Percentiles rank a stretch among this genome's conserved stretches.
These are phyloP conservation scores for Lepidium didymum DNA, from an alignment of 345 rosid genomes.

Conservation along the genomic window DNA sequence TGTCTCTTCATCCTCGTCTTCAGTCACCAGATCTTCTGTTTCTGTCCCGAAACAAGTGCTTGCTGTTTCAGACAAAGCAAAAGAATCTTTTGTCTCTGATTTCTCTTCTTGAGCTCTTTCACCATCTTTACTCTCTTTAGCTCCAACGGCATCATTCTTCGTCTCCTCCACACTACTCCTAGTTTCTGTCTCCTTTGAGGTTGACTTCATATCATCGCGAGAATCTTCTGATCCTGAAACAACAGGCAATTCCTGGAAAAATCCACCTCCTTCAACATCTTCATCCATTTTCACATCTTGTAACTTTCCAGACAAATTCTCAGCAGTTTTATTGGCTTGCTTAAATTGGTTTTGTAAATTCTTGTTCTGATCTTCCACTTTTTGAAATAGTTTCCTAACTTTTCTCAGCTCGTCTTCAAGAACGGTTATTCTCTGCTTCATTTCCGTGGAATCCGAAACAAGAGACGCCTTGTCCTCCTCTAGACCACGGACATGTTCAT, in stretches of 20 bases:
- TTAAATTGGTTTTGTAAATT: constrained; percentile 42
- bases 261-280: constrained; percentile 33
- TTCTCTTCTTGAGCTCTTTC: constrained; percentile 30
- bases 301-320: constrained; percentile 48
- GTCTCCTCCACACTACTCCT: neutral
- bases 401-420: constrained; percentile 54
- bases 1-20: constrained; percentile 44
- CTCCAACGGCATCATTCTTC: neutral
- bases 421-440: constrained; percentile 38
- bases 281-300: constrained; percentile 47
- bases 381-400: constrained; percentile 44
- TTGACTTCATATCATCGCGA: constrained; percentile 4
- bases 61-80: constrained; percentile 27
- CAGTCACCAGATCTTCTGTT: constrained; percentile 34
- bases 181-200: constrained; percentile 4
- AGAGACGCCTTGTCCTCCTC: constrained; percentile 58
- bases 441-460: constrained; percentile 30
- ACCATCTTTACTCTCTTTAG: constrained; percentile 15
- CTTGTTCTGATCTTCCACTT: constrained; percentile 38
- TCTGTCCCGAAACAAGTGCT: constrained; percentile 32
- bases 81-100: constrained; percentile 34
- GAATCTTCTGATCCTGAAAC: constrained; percentile 18
- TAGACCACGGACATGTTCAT: constrained; percentile 39
- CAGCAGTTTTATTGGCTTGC: constrained; percentile 39
- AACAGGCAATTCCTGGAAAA: constrained; percentile 16